Percentiles rank a stretch among this genome's conserved stretches.
These are phyloP conservation scores for Thalassiosira livingstoniorum DNA, from an alignment of 352 stramenopile genomes.

Conservation along the genomic window DNA sequence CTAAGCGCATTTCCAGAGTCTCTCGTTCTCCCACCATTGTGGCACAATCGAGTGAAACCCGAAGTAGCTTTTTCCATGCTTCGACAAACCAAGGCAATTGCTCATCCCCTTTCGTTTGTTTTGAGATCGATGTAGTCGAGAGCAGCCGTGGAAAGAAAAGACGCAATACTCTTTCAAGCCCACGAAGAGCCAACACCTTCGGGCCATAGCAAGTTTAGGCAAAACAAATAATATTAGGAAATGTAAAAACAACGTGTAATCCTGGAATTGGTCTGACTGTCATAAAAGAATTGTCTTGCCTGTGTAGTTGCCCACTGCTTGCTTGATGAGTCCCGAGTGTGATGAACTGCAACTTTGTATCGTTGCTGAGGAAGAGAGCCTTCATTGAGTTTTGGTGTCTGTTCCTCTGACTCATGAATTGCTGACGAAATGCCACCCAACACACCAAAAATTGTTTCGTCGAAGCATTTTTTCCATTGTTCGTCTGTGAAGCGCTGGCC, in stretches of 20 bases:
- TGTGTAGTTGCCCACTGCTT: slow-evolving; percentile 98
- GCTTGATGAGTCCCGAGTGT: slow-evolving; percentile 93
- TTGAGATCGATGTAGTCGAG: slow-evolving; percentile 46
- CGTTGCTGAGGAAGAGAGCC: slow-evolving; percentile 48
- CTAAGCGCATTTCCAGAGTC: slow-evolving; percentile 75
- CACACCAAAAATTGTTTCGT: slow-evolving; percentile 93
- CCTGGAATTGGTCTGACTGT: too few relatives aligned
- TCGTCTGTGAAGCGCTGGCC: slow-evolving; percentile 90
- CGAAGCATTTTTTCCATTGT: slow-evolving; percentile 94
- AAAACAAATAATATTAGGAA: too few relatives aligned
- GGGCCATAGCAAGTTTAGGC: not conserved
- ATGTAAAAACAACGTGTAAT: too few relatives aligned
- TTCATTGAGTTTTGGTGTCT: slow-evolving; percentile 26
- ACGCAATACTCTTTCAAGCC: slow-evolving; percentile 92
- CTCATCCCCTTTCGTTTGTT: not conserved
- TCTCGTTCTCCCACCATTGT: slow-evolving; percentile 74
- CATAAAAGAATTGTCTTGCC: too few relatives aligned
- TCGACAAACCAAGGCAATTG: slow-evolving; percentile 76
- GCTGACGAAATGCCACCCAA: slow-evolving; percentile 57
- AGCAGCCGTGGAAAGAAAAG: slow-evolving; percentile 81
- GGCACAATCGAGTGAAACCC: slow-evolving; percentile 69
- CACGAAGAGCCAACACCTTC: slow-evolving; percentile 91
- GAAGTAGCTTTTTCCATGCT: slow-evolving; percentile 79
- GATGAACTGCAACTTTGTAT: slow-evolving; percentile 91
- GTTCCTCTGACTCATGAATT: slow-evolving; percentile 53